A percentile compares a stretch with the other conserved stretches of the same genome.
These are phyloP conservation scores for Scedosporium apiospermum DNA, from an alignment of 2,329 filamentous ascomycete genomes.

Conservation along the genomic window DNA sequence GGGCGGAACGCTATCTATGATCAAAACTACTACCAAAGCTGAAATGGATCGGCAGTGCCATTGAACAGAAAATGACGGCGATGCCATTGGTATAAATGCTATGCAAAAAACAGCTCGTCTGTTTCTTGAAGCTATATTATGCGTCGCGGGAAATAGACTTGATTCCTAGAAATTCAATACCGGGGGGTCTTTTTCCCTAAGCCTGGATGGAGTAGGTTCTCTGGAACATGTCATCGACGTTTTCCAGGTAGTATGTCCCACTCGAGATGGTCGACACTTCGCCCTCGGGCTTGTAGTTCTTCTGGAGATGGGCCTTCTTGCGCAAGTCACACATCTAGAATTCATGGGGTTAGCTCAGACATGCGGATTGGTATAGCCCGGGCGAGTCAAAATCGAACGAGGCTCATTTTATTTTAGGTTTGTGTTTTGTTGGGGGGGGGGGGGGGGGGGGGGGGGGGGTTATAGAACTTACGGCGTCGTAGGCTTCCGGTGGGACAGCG, in stretches of 20 bases:
- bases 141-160: too few relatives aligned
- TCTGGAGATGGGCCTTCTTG: slow-evolving; percentile 76
- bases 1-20: background rate
- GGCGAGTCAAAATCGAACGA: too few relatives aligned
- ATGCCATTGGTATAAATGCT: background rate
- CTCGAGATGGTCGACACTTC: slow-evolving; percentile 54
- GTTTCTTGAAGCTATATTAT: background rate
- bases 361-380: too few relatives aligned
- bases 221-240: slow-evolving; percentile 80
- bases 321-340: slow-evolving; percentile 66
- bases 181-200: slow-evolving; percentile 27
- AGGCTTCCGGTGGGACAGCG: slow-evolving; percentile 59
- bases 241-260: slow-evolving; percentile 69
- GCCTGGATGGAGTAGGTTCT: slow-evolving; percentile 68
- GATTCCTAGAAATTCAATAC: too few relatives aligned
- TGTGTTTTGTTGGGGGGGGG: too few relatives aligned
- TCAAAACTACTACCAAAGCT: background rate
- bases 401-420: too few relatives aligned
- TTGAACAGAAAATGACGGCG: background rate
- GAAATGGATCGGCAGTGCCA: background rate
- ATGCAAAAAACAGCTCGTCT: background rate
- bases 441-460: too few relatives aligned
- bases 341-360: background rate
- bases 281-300: slow-evolving; percentile 64
- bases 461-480: slow-evolving; percentile 61